Evolutionary conservation across 805 yeast genomes (phyloP).

Genomic region (Lipomyces yamanashiensis): DNA sequence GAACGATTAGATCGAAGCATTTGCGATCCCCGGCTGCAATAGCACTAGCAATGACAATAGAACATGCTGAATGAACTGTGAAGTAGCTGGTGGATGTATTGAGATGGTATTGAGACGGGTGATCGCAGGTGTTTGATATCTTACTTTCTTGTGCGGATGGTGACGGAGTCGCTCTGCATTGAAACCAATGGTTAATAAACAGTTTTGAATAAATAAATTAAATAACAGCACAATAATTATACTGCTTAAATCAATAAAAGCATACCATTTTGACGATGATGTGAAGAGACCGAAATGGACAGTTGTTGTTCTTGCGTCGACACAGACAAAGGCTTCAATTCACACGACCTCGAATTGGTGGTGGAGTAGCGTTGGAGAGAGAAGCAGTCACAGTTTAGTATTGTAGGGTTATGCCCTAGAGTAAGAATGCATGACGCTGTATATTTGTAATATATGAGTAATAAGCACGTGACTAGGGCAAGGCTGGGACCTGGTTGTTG

Average conservation of each 20-base stretch:
- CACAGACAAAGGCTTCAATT: neutral
- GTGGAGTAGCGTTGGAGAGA: neutral
- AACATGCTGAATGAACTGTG: neutral
- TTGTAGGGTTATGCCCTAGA: neutral
- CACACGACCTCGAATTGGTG: slow-evolving; percentile 9
- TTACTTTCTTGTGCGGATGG: slow-evolving; percentile 96
- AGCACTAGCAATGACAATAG: neutral
- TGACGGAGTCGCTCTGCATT: slow-evolving; percentile 78
- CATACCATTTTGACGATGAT: slow-evolving; percentile 26
- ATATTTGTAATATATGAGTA: too few species aligned
- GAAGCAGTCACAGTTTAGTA: slow-evolving; percentile 8
- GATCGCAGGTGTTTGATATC: slow-evolving; percentile 8
- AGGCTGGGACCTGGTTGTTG: neutral
- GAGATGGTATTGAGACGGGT: neutral
- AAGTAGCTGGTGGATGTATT: neutral
- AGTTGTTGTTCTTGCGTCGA: slow-evolving; percentile 13
- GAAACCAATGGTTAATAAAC: slow-evolving; percentile 4
- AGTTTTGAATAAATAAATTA: neutral
- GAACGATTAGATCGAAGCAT: neutral
- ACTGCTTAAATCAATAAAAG: neutral
- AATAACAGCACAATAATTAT: slow-evolving; percentile 2
- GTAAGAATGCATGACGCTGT: too few species aligned
- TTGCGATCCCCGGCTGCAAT: neutral
- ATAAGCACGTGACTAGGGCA: neutral
- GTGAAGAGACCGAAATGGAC: slow-evolving; percentile 10